Conservation (phyloP, 1,284 basidiomycete species). For the Boletus smithii region DNA sequence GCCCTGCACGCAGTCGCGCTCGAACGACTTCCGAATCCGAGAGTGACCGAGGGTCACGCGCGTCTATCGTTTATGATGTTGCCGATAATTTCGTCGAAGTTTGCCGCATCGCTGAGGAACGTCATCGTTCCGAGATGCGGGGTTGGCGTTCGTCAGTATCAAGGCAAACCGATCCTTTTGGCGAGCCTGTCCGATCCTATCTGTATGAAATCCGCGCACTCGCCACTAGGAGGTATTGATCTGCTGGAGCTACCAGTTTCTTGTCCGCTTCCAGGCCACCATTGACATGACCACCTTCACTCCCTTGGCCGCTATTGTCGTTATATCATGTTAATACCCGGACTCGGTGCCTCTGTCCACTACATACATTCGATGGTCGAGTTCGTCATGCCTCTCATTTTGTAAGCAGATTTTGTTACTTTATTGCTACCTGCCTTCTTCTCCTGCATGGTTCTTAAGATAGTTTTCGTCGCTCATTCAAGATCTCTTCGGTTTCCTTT, state of each 20-base stretch:
- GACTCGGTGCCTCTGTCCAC: slow-evolving; percentile 21
- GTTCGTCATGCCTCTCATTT: slow-evolving; percentile 26
- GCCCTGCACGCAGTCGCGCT: slow-evolving; percentile 61
- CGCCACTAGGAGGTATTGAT: slow-evolving; percentile 73
- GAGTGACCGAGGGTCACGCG: slow-evolving; percentile 72
- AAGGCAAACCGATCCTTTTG: slow-evolving; percentile 40
- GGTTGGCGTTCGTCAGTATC: slow-evolving; percentile 64
- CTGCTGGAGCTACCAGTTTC: slow-evolving; percentile 1
- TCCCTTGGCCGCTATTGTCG: slow-evolving; percentile 1
- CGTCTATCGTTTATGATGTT: slow-evolving; percentile 69
- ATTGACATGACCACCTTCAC: slow-evolving; percentile 3
- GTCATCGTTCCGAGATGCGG: slow-evolving; percentile 78
- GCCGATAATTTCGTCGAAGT: slow-evolving; percentile 68
- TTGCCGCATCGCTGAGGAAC: slow-evolving; percentile 73
- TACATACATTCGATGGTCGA: slow-evolving; percentile 23
- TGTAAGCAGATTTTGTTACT: slow-evolving; percentile 30
- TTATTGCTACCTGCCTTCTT: slow-evolving; percentile 21
- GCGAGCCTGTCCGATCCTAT: slow-evolving; percentile 54
- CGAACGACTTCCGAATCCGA: slow-evolving; percentile 68
- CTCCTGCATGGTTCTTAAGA: slow-evolving; percentile 20
- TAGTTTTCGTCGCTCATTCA: slow-evolving; percentile 26
- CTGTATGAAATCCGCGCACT: slow-evolving; percentile 78
- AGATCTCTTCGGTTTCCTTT: slow-evolving; percentile 16
- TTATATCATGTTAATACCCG: slow-evolving; percentile 20
- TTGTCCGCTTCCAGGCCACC: neutral